These are phyloP conservation scores for Saturnispora serradocipensis DNA, from an alignment of 805 yeast species.

Conservation along the genomic window DNA sequence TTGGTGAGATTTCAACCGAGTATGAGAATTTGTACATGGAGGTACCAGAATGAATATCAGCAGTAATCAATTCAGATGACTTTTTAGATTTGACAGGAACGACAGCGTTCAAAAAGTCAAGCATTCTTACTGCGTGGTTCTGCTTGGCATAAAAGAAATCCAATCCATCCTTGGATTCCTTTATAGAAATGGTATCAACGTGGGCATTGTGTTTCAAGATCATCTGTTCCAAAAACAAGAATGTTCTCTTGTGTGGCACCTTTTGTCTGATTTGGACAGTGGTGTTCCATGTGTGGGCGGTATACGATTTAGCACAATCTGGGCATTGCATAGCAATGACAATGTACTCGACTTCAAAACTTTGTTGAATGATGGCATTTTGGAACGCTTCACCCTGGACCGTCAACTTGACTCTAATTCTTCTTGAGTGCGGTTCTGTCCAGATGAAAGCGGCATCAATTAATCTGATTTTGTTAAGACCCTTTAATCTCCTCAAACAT, in stretches of 20 bases:
- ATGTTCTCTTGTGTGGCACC: conserved; percentile 93
- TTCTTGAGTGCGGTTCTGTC: conserved; percentile 98
- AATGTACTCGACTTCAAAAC: conserved; percentile 87
- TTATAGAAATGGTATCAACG: conserved; percentile 84
- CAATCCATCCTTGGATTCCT: conserved; percentile 87
- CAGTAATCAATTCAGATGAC: conserved; percentile 85
- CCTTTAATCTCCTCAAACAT: conserved; percentile 80
- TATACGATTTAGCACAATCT: conserved; percentile 95
- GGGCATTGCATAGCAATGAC: conserved; percentile 97
- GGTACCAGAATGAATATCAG: conserved; percentile 85
- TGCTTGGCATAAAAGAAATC: conserved; percentile 86
- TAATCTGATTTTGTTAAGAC: conserved; percentile 74
- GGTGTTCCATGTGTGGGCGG: conserved; percentile 97
- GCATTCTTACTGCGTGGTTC: conserved; percentile 89
- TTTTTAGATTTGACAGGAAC: conserved; percentile 77
- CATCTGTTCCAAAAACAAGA: conserved; percentile 89
- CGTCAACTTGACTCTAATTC: conserved; percentile 82
- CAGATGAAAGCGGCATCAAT: conserved; percentile 93
- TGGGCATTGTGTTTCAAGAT: conserved; percentile 90
- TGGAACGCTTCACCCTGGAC: conserved; percentile 96
- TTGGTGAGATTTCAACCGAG: conserved; percentile 90
- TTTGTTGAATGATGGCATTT: conserved; percentile 86
- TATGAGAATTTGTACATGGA: conserved; percentile 84
- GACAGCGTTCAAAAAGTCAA: conserved; percentile 78
- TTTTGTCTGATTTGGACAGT: conserved; percentile 96